phyloP scores from a whole-genome alignment of 2,329 filamentous ascomycete species.

The Aspergillus japonicus region DNA sequence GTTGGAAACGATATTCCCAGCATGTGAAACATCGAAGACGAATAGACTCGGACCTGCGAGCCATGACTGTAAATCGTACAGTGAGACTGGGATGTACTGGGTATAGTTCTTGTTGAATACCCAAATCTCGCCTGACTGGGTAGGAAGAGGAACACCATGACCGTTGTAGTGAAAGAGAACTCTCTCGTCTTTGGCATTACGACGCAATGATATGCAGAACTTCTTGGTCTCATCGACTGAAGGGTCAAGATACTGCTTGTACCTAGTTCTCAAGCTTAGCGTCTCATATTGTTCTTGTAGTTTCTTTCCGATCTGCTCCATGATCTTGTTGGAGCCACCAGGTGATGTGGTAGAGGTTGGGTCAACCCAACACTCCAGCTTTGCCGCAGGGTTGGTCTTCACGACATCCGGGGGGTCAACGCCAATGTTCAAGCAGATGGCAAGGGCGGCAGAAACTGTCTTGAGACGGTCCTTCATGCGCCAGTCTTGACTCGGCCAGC shows the following conservation, averaged over 20 bases:
- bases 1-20: slow-evolving; percentile 91
- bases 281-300: slow-evolving; percentile 97
- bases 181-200: slow-evolving; percentile 92
- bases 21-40: slow-evolving; percentile 96
- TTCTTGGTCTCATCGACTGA: slow-evolving; percentile 97
- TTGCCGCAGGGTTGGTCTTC: slow-evolving; percentile 89
- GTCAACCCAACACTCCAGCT: slow-evolving; percentile 95
- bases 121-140: slow-evolving; percentile 95
- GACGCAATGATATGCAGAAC: slow-evolving; percentile 83
- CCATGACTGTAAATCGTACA: slow-evolving; percentile 95
- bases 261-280: slow-evolving; percentile 88
- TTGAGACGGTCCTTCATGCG: slow-evolving; percentile 95
- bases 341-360: slow-evolving; percentile 71
- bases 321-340: slow-evolving; percentile 71
- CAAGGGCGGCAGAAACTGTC: slow-evolving; percentile 91
- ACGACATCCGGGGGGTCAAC: slow-evolving; percentile 96
- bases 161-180: slow-evolving; percentile 99
- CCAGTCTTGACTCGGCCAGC: slow-evolving; percentile 78
- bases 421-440: slow-evolving; percentile 93
- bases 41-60: slow-evolving; percentile 92
- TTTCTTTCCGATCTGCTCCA: slow-evolving; percentile 93
- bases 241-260: slow-evolving; percentile 94
- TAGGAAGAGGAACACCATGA: slow-evolving; percentile 94
- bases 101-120: slow-evolving; percentile 99
- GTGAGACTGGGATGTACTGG: slow-evolving; percentile 93